Base-by-base conservation (phyloP, 169 alveolate genomes). In the Theileria equi region DNA sequence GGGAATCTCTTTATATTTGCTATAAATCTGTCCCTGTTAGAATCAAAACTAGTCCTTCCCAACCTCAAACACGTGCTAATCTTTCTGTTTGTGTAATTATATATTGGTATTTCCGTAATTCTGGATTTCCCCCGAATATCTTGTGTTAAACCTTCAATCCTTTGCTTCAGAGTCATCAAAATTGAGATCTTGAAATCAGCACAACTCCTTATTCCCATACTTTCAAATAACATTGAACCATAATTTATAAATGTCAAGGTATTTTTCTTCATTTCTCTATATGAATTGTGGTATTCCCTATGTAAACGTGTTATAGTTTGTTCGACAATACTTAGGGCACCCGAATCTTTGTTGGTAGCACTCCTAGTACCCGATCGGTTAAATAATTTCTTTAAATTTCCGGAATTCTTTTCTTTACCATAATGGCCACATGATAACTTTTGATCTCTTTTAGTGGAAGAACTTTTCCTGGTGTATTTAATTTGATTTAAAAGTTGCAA, bases 81-180 rank as follows among this genome's bases (percentile, higher is more conserved):
- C n/a, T 21, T 29, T 38, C 43, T 62, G 64, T 74, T 74, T 16
- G 65, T 68, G 6, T 43, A 55, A 21, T 23, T 64, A 55, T 74
- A 74, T 35, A 34, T 28, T 16, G 84, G 73, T 2, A 31, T 45
- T 17, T 68, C 84, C 13, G 84, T 34, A 8, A 74, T 17, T 19
- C 55, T 68, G 0, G 65, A 29, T 5, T 53, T 67, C 21, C 49
- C 40, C 49, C 65, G 52, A 29, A 28, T 29, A 58, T 74, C 84
- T 7, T 63, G 69, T 23, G 65, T 78, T n/a, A 48, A 54, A 16
- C 66, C 21, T 16, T 53, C 69, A 26, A 59, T 57, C 11, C 61
- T 68, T 36, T 74, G 57, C 1, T 63, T 67, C 44, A 57, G 65
- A 8, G 79, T 74, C 84, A 65, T 64, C 17, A 74, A 66, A n/a